A percentile compares a stretch with the other conserved stretches of the same genome.
These are phyloP conservation scores for Exophiala xenobiotica DNA, from an alignment of 2,329 filamentous ascomycete species.

Conservation along the genomic window DNA sequence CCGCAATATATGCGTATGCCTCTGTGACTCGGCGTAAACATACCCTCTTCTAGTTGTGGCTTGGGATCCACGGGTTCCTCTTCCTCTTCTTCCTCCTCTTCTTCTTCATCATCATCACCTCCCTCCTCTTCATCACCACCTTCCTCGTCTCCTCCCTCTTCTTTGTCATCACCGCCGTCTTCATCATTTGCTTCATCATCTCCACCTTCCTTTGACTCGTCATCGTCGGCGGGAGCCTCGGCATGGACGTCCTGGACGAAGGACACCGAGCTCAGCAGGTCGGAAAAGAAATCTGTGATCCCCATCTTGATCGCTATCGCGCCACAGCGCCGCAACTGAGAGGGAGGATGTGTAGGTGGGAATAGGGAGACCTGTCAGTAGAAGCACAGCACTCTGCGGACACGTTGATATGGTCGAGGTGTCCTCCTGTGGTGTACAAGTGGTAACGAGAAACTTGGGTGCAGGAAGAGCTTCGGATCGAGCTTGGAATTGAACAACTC, in stretches of 20 bases:
- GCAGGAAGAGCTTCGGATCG: too few relatives aligned
- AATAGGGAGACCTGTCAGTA: too few relatives aligned
- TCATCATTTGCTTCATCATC: conserved; percentile 35
- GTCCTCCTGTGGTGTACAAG: too few relatives aligned
- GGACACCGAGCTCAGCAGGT: conserved; percentile 65
- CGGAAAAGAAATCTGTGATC: conserved; percentile 63
- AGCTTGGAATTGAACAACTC: too few relatives aligned
- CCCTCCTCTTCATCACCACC: conserved; percentile 60
- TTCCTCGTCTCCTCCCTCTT: conserved; percentile 51
- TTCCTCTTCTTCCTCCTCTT: conserved; percentile 71
- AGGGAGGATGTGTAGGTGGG: conserved; percentile 21
- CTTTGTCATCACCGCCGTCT: conserved; percentile 44
- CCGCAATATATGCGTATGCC: too few relatives aligned
- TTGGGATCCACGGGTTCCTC: conserved; percentile 83
- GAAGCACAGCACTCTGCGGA: too few relatives aligned
- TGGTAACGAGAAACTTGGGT: too few relatives aligned
- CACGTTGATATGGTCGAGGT: too few relatives aligned
- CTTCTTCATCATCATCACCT: conserved; percentile 57
- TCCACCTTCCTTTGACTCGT: conserved; percentile 40
- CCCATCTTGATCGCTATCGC: conserved; percentile 61
- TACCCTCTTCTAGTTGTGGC: conserved; percentile 88
- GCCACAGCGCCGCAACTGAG: neutral
- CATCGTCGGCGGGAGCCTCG: conserved; percentile 57
- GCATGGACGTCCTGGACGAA: conserved; percentile 55
- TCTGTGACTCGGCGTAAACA: conserved; percentile 45